Percentiles rank a stretch among this genome's conserved stretches.
phyloP scores from a whole-genome alignment of 257 asterid species.

The Solanum corneliomulleri region DNA sequence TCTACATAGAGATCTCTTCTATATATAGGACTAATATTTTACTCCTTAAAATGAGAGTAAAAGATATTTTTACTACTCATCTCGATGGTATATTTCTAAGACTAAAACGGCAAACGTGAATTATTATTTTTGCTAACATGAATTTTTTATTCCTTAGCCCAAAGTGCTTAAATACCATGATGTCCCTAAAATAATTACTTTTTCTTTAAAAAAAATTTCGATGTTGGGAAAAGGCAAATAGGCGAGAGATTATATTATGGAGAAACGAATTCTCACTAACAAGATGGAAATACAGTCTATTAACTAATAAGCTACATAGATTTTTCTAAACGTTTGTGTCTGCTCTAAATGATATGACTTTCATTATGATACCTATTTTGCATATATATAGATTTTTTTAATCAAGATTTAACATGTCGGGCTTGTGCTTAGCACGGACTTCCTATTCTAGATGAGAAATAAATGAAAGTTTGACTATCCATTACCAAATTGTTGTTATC shows the following conservation, averaged over 20 bases:
- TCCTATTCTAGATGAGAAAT: neutral
- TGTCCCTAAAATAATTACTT: no score
- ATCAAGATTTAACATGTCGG: no score
- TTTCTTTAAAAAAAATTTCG: no score
- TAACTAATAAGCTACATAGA: neutral
- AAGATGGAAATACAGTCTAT: no score
- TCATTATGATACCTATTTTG: no score
- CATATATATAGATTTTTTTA: no score
- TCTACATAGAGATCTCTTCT: neutral
- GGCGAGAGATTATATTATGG: rapidly evolving
- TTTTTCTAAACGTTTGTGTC: no score
- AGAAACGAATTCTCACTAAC: neutral
- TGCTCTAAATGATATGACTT: no score
- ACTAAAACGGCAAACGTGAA: neutral
- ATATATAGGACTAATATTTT: neutral
- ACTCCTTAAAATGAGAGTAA: neutral
- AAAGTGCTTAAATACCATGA: neutral
- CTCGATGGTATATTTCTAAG: neutral
- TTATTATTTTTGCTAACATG: neutral
- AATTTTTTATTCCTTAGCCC: neutral
- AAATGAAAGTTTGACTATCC: neutral
- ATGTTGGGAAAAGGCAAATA: no score
- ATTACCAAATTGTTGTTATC: neutral
- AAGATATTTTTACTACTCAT: neutral
- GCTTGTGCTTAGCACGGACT: neutral